Evolutionary conservation across 345 rosid genomes (phyloP).

Genomic region (Gossypium longicalyx): DNA sequence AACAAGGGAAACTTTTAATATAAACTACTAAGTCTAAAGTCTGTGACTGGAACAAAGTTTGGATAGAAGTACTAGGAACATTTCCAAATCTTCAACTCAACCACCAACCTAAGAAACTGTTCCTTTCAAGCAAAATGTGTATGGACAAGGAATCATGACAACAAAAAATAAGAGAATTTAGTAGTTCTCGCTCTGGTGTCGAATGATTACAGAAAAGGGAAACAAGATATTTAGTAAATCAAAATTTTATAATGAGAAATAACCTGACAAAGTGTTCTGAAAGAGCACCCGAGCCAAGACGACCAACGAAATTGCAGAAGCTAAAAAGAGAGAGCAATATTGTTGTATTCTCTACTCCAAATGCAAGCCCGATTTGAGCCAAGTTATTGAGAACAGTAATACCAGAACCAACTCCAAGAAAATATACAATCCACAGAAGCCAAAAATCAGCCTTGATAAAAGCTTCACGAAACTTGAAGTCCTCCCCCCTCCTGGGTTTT

Average conservation of each 20-base stretch:
- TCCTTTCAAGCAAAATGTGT: neutral
- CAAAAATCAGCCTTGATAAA: constrained; percentile 87
- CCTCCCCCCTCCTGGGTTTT: constrained; percentile 68
- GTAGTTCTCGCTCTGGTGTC: neutral
- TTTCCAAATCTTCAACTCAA: neutral
- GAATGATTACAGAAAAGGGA: neutral
- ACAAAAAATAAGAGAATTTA: neutral
- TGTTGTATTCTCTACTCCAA: constrained; percentile 72
- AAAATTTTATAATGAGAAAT: constrained; percentile 10
- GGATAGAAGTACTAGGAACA: neutral
- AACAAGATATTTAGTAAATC: constrained; percentile 2
- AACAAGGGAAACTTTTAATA: neutral
- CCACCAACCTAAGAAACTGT: neutral
- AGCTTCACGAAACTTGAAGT: constrained; percentile 62
- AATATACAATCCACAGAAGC: constrained; percentile 87
- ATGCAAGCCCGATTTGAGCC: constrained; percentile 68
- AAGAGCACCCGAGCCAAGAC: constrained; percentile 76
- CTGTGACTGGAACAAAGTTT: neutral
- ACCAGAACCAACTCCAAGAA: constrained; percentile 91
- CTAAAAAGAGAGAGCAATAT: constrained; percentile 22
- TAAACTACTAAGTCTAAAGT: neutral
- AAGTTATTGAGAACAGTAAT: constrained; percentile 84
- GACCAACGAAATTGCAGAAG: constrained; percentile 37
- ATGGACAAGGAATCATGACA: neutral
- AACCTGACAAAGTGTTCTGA: constrained; percentile 93